Base-by-base conservation (phyloP, 495 filamentous ascomycete genomes). In the Tuber melanosporum region DNA sequence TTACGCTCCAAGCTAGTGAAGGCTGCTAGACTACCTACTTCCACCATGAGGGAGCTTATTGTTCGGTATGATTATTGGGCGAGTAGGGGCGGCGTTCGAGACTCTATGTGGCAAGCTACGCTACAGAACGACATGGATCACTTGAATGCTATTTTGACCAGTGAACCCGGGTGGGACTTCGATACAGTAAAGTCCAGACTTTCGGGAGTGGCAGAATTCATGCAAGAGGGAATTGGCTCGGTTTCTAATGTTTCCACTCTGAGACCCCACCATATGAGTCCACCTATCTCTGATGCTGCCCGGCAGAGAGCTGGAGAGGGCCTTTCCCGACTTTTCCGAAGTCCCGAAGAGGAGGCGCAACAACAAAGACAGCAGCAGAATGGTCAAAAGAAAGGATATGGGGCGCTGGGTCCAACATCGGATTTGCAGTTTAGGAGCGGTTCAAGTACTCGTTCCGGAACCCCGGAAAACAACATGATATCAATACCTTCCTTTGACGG, bases 61-160 rank as follows among this genome's bases (percentile, higher is more conserved):
- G 87, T 90, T 69, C 91, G 90, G 20, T 98, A 95, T 84, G 92
- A 92, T 79, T 85, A 90, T 8, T 99, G 95, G 95, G 93, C 95
- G 77, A 89, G 90, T 47, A 87, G 89, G 76, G 95, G 95, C 52
- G 95, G 94, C 9, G 91, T 91, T 74, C 88, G 96, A 74, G 89
- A 88, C 70, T 98, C 95, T 12, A 87, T 99, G 14, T 97, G 46
- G 84, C 85, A 72, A 81, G 70, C 81, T 82, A 77, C 86, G 74
- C 71, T 76, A 22, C 83, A 85, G 26, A 82, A 85, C n/a, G 86
- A 88, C 26, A 86, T 88, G 52, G 91, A 94, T 76, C 92, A 95
- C 79, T 97, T 95, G 93, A 97, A 95, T 80, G 97, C 97, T 81
- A 94, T 92, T 82, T 57, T 80, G 8, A 71, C 78, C 4, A 94